Evolutionary conservation across 2,329 filamentous ascomycete species (phyloP).

Genomic region (Phyllosticta capitalensis): DNA sequence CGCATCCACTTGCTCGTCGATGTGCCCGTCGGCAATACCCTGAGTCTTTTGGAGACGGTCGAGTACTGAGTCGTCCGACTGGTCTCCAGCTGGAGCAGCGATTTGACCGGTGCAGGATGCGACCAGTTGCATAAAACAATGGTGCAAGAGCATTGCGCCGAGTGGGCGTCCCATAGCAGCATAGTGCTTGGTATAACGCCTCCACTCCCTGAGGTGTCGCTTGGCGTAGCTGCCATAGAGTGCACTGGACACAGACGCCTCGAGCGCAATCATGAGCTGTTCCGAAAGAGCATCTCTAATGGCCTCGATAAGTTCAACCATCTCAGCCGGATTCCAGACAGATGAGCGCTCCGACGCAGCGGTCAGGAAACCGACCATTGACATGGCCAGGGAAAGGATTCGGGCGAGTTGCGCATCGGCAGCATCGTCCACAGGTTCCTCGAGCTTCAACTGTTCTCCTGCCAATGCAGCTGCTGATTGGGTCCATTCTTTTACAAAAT

Average conservation of each 20-base stretch:
- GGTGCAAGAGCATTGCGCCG: slow-evolving; percentile 82
- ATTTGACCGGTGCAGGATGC: slow-evolving; percentile 69
- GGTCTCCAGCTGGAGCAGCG: slow-evolving; percentile 50
- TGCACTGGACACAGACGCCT: slow-evolving; percentile 83
- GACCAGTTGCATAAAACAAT: slow-evolving; percentile 78
- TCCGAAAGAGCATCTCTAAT: slow-evolving; percentile 71
- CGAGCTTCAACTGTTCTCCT: slow-evolving; percentile 36
- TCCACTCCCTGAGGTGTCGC: slow-evolving; percentile 71
- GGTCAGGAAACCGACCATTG: slow-evolving; percentile 82
- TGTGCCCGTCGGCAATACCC: slow-evolving; percentile 13
- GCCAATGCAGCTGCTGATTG: slow-evolving; percentile 49
- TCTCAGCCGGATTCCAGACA: slow-evolving; percentile 71
- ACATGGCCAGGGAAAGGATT: slow-evolving; percentile 69
- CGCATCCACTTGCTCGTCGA: slow-evolving; percentile 20
- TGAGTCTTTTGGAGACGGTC: slow-evolving; percentile 48
- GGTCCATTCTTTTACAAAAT: slow-evolving; percentile 64
- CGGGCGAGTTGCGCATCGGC: slow-evolving; percentile 47
- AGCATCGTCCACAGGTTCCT: slow-evolving; percentile 35
- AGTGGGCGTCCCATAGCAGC: slow-evolving; percentile 68
- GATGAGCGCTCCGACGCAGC: slow-evolving; percentile 67
- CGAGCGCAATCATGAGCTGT: slow-evolving; percentile 72
- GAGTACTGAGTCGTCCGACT: slow-evolving; percentile 57
- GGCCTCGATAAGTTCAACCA: slow-evolving; percentile 61
- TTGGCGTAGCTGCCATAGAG: slow-evolving; percentile 65
- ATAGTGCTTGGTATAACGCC: slow-evolving; percentile 74